Conservation (phyloP, 805 yeast species). For the Komagataella pastoris region DNA sequence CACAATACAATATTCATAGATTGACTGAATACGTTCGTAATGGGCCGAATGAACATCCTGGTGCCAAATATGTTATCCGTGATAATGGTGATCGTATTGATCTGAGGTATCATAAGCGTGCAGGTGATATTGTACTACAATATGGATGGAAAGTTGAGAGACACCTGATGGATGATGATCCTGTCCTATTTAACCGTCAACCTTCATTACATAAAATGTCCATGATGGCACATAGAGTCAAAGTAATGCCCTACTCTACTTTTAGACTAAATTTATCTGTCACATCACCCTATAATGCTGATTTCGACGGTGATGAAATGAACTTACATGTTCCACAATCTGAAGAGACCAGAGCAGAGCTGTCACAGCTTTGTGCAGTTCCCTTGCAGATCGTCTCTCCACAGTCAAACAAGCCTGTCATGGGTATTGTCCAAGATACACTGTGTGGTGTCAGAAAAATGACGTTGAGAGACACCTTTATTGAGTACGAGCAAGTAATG, state of each 20-base stretch:
- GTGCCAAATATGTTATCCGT: slow-evolving; percentile 96
- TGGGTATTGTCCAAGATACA: slow-evolving; percentile 99
- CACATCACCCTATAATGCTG: slow-evolving; percentile 99
- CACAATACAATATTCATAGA: slow-evolving; percentile 92
- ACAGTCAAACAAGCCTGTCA: slow-evolving; percentile 96
- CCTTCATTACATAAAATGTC: slow-evolving; percentile 99
- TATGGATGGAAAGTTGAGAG: slow-evolving; percentile 99
- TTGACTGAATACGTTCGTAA: slow-evolving; percentile 88
- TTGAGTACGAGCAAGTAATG: slow-evolving; percentile 91
- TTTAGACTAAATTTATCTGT: slow-evolving; percentile 94
- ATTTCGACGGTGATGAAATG: slow-evolving; percentile 99
- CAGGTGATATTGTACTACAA: slow-evolving; percentile 95
- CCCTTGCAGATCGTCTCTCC: slow-evolving; percentile 97
- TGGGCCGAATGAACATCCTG: slow-evolving; percentile 99
- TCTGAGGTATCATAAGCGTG: slow-evolving; percentile 90
- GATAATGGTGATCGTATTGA: slow-evolving; percentile 99
- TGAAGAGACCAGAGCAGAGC: slow-evolving; percentile 94
- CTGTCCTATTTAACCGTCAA: slow-evolving; percentile 96
- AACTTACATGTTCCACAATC: slow-evolving; percentile 98
- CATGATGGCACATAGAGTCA: slow-evolving; percentile 98
- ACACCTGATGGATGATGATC: slow-evolving; percentile 94
- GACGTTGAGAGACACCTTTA: slow-evolving; percentile 80
- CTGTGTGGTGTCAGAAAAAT: slow-evolving; percentile 93
- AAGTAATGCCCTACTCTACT: slow-evolving; percentile 97
- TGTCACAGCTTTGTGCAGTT: slow-evolving; percentile 90